Percentiles rank a stretch among this genome's conserved stretches.
phyloP scores from a whole-genome alignment of 1,284 basidiomycete species.

The Leccinum insolens region DNA sequence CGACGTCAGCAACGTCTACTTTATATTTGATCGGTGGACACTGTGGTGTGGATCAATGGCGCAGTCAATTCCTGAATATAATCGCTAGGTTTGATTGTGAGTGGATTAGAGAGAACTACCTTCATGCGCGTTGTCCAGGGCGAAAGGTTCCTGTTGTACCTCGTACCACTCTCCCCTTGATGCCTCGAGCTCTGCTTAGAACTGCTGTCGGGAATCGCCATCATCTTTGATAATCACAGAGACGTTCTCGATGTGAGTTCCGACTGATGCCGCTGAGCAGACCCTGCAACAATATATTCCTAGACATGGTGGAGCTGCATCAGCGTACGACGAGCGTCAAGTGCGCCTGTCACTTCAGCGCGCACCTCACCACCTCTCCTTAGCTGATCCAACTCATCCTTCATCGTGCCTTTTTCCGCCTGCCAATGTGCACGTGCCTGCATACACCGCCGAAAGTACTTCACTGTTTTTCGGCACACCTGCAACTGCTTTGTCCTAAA shows the following conservation, averaged over 20 bases:
- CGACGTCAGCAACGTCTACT: conserved; percentile 60
- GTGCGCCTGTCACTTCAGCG: conserved; percentile 52
- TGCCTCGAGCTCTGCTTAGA: conserved; percentile 60
- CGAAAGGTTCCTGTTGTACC: conserved; percentile 46
- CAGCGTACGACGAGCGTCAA: conserved; percentile 27
- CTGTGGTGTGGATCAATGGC: conserved; percentile 22
- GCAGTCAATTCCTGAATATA: conserved; percentile 25
- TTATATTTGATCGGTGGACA: conserved; percentile 44
- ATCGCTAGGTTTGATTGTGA: conserved; percentile 1
- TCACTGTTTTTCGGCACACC: conserved; percentile 50
- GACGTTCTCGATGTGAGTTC: conserved; percentile 57
- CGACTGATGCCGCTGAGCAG: conserved; percentile 49
- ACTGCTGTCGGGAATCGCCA: conserved; percentile 46
- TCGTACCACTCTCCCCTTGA: conserved; percentile 58
- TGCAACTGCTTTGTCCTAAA: conserved; percentile 35
- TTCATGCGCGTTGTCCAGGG: conserved; percentile 36
- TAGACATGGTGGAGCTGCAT: conserved; percentile 45
- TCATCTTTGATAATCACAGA: conserved; percentile 53
- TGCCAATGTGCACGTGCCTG: too few relatives aligned
- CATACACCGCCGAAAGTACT: conserved; percentile 41
- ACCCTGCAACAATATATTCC: conserved; percentile 53
- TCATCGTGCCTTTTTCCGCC: conserved; percentile 38
- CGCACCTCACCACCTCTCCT: conserved; percentile 37
- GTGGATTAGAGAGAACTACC: conserved; percentile 13
- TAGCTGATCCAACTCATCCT: conserved; percentile 50